These are phyloP conservation scores for Dactylonectria estremocensis DNA, from an alignment of 2,329 filamentous ascomycete genomes.

Conservation along the genomic window DNA sequence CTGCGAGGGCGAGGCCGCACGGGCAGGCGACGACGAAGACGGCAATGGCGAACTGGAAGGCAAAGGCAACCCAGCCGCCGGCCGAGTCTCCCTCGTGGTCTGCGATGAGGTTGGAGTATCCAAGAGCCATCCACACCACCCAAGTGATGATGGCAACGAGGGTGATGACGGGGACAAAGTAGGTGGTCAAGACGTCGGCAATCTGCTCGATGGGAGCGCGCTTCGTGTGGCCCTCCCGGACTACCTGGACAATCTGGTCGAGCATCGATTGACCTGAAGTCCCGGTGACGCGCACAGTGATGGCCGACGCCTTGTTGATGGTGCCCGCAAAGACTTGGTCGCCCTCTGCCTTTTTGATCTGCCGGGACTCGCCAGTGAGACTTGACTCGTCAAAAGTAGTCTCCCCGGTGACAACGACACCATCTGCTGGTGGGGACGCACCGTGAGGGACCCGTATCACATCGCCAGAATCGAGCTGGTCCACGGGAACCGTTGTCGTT, in stretches of 20 bases:
- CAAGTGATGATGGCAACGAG: constrained; percentile 80
- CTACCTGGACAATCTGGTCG: constrained; percentile 83
- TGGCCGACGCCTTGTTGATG: constrained; percentile 77
- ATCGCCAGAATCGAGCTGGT: constrained; percentile 83
- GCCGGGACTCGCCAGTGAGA: constrained; percentile 83
- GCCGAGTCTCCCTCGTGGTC: constrained; percentile 68
- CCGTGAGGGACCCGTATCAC: constrained; percentile 83
- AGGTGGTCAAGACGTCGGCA: constrained; percentile 80
- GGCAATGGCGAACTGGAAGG: constrained; percentile 86
- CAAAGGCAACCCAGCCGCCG: constrained; percentile 81
- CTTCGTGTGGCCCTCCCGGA: constrained; percentile 83
- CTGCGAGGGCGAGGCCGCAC: constrained; percentile 87
- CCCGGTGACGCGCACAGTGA: constrained; percentile 76
- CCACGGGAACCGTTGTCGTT: constrained; percentile 67
- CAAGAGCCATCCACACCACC: constrained; percentile 79
- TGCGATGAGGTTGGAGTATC: constrained; percentile 71
- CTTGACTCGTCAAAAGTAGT: constrained; percentile 90
- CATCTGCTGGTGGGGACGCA: constrained; percentile 88
- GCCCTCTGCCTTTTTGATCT: constrained; percentile 73
- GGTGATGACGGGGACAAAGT: constrained; percentile 83
- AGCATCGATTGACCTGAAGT: constrained; percentile 81
- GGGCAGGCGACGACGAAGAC: constrained; percentile 92
- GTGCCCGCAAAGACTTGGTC: constrained; percentile 82
- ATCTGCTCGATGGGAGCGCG: constrained; percentile 83
- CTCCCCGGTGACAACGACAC: constrained; percentile 73